Base-by-base conservation (phyloP, 164 flowering plant genomes). In the Platanus orientalis region DNA sequence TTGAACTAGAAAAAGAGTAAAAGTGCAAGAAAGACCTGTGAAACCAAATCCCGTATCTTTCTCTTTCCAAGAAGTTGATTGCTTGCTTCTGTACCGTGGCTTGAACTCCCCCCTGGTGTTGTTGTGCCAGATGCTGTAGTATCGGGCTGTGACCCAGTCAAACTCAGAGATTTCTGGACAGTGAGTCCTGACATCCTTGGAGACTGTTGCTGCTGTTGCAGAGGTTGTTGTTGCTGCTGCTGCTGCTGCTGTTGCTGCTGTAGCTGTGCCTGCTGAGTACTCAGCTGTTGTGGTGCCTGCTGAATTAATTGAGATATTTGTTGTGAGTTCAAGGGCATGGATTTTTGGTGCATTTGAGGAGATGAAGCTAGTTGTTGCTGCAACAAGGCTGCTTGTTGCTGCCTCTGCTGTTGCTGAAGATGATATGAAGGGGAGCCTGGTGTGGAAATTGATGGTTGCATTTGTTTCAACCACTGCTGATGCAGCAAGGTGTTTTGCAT, bases 51-150 rank as follows among this genome's bases (percentile, higher is more conserved):
- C 60, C 86, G 97, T 71, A 93, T 87, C 75, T 84, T 90, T 75
- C 98, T 81, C 80, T 93, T 93, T 58, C 98, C 97, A 73, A 89
- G 92, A 71, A 90, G 79, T 66, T 90, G 97, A 78, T 84, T 93
- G 64, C 82, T 82, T 54, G 87, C 86, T 76, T 90, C 97, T 58
- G 89, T 84, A 69, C 97, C 97, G 74, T 85, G 98, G 78, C 98
- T 93, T 54, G 96, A 84, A 76, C 97, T 90, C 3, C 97, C 96
- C 26, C 96, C 96, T 7, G 96, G 90, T 17, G 97, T 88, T 28
- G 94, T 85, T 62, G 89, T 71, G 40, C 94, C 92, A 53, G 98
- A 90, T 60, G 82, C 93, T 63, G 95, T 84, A 56, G 96, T 89
- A 79, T 84, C 90, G 16, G 96, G 97, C 70, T 93, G 97, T 42